Evolutionary conservation across 208 protist species (phyloP).

Genomic region (Acanthamoeba castellanii): DNA sequence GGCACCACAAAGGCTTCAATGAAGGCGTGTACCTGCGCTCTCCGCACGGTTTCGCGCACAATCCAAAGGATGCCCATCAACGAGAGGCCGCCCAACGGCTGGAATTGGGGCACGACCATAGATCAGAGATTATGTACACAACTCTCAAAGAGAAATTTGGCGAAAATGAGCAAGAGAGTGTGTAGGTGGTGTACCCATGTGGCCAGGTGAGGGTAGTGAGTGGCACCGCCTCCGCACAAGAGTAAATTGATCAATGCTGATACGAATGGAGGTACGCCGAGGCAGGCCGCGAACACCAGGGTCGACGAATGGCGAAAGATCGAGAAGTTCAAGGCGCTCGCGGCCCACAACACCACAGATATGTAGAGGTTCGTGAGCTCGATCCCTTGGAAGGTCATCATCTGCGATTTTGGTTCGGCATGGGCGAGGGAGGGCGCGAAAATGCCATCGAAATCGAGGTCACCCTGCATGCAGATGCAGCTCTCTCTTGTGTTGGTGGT

Average conservation of each 20-base stretch:
- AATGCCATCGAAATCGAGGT: not conserved
- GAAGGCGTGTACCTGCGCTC: not conserved
- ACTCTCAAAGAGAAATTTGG: not conserved
- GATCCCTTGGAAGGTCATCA: not conserved
- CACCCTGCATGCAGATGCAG: not conserved
- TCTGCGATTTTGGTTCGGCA: not conserved
- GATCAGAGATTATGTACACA: not conserved
- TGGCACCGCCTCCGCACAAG: not conserved
- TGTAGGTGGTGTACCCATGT: not conserved
- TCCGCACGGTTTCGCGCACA: not conserved
- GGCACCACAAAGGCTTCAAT: not conserved
- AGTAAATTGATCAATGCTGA: not conserved
- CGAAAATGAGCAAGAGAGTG: not conserved
- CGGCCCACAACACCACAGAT: not conserved
- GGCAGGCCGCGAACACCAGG: not conserved
- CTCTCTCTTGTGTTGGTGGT: no score
- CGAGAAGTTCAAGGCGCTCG: not conserved
- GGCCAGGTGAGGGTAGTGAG: not conserved
- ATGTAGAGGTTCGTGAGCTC: conserved; percentile 26
- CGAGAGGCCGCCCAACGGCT: not conserved
- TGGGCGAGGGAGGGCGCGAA: not conserved
- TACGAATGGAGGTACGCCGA: not conserved
- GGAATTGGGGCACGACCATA: not conserved
- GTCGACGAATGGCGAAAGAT: not conserved
- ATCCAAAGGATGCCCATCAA: conserved; percentile 10